Percentiles rank a stretch among this genome's conserved stretches.
Evolutionary conservation across 1,284 basidiomycete species (phyloP).

Genomic region (Xerocomus subilludens): DNA sequence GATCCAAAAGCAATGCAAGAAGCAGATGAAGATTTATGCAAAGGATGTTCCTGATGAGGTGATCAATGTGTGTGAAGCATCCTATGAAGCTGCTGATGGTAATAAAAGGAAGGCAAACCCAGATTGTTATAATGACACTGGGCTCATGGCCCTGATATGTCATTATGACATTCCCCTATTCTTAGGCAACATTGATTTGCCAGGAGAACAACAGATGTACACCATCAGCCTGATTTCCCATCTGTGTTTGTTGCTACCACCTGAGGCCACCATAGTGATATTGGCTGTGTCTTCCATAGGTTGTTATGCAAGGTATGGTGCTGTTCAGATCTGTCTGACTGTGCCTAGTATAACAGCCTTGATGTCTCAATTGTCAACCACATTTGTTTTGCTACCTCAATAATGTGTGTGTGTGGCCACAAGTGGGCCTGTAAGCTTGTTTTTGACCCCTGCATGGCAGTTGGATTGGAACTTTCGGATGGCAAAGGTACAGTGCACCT

Average conservation of each 20-base stretch:
- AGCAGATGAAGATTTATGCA: too few relatives aligned
- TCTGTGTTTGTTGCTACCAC: neutral
- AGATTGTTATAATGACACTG: slow-evolving; percentile 29
- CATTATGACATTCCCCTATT: neutral
- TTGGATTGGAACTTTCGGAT: neutral
- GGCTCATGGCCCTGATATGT: slow-evolving; percentile 40
- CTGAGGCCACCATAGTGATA: too few relatives aligned
- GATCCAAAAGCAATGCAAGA: too few relatives aligned
- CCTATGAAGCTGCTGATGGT: neutral
- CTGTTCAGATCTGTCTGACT: too few relatives aligned
- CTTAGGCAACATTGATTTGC: neutral
- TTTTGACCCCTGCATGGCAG: neutral
- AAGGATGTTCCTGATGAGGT: too few relatives aligned
- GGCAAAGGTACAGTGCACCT: slow-evolving; percentile 4
- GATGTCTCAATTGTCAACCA: too few relatives aligned
- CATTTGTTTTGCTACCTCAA: neutral
- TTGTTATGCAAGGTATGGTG: too few relatives aligned
- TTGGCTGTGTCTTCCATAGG: too few relatives aligned
- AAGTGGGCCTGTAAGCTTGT: neutral
- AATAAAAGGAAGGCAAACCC: neutral
- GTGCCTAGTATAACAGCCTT: too few relatives aligned
- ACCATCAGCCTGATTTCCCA: slow-evolving; percentile 49
- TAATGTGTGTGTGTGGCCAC: neutral
- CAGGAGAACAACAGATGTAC: slow-evolving; percentile 51
- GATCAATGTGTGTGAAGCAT: too few relatives aligned